Base-by-base conservation (phyloP, 306 rosid genomes). In the Quercus alba region DNA sequence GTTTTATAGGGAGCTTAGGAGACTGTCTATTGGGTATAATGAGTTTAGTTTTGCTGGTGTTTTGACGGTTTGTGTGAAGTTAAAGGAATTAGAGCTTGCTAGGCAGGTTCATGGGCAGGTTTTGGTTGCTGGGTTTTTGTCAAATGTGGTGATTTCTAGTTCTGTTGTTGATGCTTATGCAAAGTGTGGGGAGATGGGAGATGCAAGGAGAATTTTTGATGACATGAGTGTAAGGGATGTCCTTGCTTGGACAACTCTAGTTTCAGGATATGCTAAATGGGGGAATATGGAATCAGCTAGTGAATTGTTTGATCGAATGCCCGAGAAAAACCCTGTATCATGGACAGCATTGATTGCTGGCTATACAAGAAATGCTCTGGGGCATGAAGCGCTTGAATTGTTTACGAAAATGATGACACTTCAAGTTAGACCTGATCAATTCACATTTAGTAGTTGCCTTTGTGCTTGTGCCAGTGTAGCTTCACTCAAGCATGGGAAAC, bases 31-130 rank as follows among this genome's bases (percentile, higher is more conserved):
- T 26, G 94, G 93, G 35, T 87, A 84, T 69, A 94, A 92, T 74
- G 93, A 86, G 81, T 94, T 90, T 81, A 92, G 88, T 61, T 92
- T 94, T 84, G 83, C 98, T 0, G 87, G 90, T 75, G 88, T 89
- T 56, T 92, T 92, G 91, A 94, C 89, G 78, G 87, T 85, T 2
- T 92, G 90, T 67, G 94, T 90, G 28, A 92, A 92, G 59, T 75
- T 84, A 77, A 90, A 78, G 85, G 87, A 87, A 4, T 62, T 85
- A 82, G 80, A 72, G 35, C 93, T 92, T 76, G 77, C 91, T 35
- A 85, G 89, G 86, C 97, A 92, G 87, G 83, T 92, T 59, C 98
- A 92, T 74, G 97, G 90, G 71, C 97, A 90, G 90, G 91, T 94
- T 86, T 86, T 89, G 59, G 85, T 88, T 38, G 86, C 83, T 15